phyloP scores from a whole-genome alignment of 2,329 filamentous ascomycete genomes.

The Stagonosporopsis vannaccii region DNA sequence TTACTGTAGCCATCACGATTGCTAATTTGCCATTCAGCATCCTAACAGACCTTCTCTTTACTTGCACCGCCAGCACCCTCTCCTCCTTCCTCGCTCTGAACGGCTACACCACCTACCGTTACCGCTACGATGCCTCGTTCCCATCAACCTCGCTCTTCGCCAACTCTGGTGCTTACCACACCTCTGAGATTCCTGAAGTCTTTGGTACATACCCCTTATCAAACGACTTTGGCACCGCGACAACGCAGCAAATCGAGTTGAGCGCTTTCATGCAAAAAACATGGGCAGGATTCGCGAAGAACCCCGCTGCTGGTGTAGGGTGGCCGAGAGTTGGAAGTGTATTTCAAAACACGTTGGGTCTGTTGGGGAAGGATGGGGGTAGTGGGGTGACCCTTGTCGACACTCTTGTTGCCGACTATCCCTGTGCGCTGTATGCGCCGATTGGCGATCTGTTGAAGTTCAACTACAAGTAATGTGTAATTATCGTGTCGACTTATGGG shows the following conservation, averaged over 20 bases:
- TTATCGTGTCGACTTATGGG: neutral
- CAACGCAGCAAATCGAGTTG: slow-evolving; percentile 23
- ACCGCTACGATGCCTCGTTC: slow-evolving; percentile 24
- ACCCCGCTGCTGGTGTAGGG: slow-evolving; percentile 21
- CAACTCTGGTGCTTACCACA: slow-evolving; percentile 28
- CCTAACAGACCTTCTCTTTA: slow-evolving; percentile 17
- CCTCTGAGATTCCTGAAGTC: slow-evolving; percentile 30
- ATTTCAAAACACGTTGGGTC: slow-evolving; percentile 13
- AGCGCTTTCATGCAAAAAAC: slow-evolving; percentile 31
- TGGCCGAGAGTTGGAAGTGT: slow-evolving; percentile 17
- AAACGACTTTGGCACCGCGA: slow-evolving; percentile 19
- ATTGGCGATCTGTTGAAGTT: slow-evolving; percentile 17
- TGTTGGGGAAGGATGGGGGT: slow-evolving; percentile 16
- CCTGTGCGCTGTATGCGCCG: slow-evolving; percentile 13
- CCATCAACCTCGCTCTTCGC: slow-evolving; percentile 18
- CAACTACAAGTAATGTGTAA: neutral
- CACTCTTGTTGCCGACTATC: slow-evolving; percentile 15
- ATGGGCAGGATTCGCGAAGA: slow-evolving; percentile 34
- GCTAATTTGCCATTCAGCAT: slow-evolving; percentile 5
- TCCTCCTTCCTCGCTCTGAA: slow-evolving; percentile 14
- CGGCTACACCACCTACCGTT: slow-evolving; percentile 28
- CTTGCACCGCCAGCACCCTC: slow-evolving; percentile 14
- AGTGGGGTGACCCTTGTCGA: slow-evolving; percentile 15
- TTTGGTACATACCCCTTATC: slow-evolving; percentile 30
- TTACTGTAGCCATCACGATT: neutral